These are phyloP conservation scores for Trichoderma lentiforme DNA, from an alignment of 2,329 filamentous ascomycete species.

Conservation along the genomic window DNA sequence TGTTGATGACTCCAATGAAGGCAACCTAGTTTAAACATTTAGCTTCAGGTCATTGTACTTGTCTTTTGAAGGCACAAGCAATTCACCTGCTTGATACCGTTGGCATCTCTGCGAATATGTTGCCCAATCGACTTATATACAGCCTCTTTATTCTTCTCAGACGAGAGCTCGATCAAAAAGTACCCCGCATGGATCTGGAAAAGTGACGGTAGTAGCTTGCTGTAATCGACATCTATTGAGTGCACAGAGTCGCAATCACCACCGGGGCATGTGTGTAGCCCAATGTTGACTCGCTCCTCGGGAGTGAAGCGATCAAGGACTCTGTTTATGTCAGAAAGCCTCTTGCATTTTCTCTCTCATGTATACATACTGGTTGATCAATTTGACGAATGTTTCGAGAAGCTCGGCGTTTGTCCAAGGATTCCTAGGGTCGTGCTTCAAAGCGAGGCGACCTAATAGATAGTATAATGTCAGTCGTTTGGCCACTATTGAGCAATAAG, in stretches of 20 bases:
- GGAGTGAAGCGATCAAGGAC: constrained; percentile 17
- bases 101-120: constrained; percentile 16
- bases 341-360: background rate
- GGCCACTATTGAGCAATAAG: too few relatives aligned
- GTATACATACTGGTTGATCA: constrained; percentile 13
- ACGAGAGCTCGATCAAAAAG: constrained; percentile 19
- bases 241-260: constrained; percentile 20
- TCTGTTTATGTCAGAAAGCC: background rate
- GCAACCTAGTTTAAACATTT: background rate
- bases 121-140: constrained; percentile 17
- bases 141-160: constrained; percentile 14
- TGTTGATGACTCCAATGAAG: constrained; percentile 19
- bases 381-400: constrained; percentile 13
- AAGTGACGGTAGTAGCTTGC: constrained; percentile 6
- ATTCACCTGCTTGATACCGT: constrained; percentile 19
- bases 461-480: background rate
- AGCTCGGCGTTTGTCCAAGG: constrained; percentile 17
- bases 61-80: background rate
- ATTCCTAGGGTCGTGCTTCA: constrained; percentile 5
- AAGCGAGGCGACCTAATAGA: constrained; percentile 12
- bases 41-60: too few relatives aligned
- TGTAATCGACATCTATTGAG: constrained; percentile 18
- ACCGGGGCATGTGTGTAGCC: constrained; percentile 20
- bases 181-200: constrained; percentile 20
- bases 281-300: constrained; percentile 18